Percentiles rank a stretch among this genome's conserved stretches.
Conservation (phyloP, 805 yeast species). For the Kazachstania bromeliacearum region DNA sequence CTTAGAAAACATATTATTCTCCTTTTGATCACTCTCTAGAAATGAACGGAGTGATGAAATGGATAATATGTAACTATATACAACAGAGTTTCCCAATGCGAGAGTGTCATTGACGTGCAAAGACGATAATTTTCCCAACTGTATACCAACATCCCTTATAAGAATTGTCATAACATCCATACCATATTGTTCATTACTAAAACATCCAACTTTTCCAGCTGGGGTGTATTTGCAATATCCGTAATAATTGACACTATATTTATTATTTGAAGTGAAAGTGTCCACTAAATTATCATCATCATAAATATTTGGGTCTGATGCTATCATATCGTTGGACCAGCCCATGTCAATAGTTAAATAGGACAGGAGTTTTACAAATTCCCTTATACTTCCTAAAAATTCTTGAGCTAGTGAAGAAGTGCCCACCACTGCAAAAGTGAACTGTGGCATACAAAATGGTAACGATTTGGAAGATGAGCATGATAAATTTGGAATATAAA, state of each 20-base stretch:
- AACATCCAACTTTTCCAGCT: constrained; percentile 14
- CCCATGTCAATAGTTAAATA: constrained; percentile 25
- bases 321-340: constrained; percentile 12
- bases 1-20: constrained; percentile 14
- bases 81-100: constrained; percentile 20
- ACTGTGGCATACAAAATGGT: constrained; percentile 24
- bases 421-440: constrained; percentile 16
- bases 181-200: constrained; percentile 14
- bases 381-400: constrained; percentile 18
- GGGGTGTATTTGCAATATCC: constrained; percentile 23
- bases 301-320: constrained; percentile 11
- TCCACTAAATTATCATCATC: constrained; percentile 23
- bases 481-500: constrained; percentile 21
- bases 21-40: constrained; percentile 10
- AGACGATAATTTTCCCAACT: constrained; percentile 19
- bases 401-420: constrained; percentile 17
- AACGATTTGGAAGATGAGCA: constrained; percentile 13
- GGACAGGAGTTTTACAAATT: constrained; percentile 21
- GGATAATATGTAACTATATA: constrained; percentile 18
- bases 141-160: constrained; percentile 26
- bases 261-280: constrained; percentile 16
- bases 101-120: constrained; percentile 12
- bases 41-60: constrained; percentile 15
- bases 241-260: constrained; percentile 18
- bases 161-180: constrained; percentile 21